Conservation (phyloP, 164 flowering plant species). For the Sextonia rubra region DNA sequence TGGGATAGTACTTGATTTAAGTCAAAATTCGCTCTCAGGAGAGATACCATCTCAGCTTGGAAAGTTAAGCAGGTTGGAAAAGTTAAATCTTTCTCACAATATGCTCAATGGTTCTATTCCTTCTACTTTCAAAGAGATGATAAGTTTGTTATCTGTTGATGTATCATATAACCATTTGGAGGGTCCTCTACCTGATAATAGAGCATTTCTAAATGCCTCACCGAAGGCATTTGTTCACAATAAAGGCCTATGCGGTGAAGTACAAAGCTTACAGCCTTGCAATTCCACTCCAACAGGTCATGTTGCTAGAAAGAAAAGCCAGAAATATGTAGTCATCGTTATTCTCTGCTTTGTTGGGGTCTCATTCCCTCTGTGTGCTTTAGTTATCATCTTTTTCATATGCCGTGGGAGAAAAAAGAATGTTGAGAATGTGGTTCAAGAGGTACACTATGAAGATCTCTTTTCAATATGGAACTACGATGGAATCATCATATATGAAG, state of each 20-base stretch:
- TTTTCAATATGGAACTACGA: conserved; percentile 13
- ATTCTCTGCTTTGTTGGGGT: neutral
- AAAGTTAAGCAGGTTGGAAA: neutral
- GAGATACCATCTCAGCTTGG: conserved; percentile 5
- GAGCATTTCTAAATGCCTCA: conserved; percentile 13
- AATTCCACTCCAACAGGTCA: neutral
- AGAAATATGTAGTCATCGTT: neutral
- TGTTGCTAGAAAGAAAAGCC: neutral
- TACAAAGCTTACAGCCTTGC: conserved; percentile 30
- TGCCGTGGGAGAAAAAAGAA: neutral
- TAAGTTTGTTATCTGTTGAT: neutral
- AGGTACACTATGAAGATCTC: neutral
- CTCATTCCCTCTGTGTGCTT: neutral
- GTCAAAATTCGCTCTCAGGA: neutral
- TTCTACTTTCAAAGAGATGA: neutral
- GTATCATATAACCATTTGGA: conserved; percentile 6
- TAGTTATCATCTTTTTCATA: neutral
- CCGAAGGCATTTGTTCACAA: conserved; percentile 11
- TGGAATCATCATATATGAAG: conserved; percentile 8
- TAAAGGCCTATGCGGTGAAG: conserved; percentile 37
- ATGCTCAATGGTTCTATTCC: conserved; percentile 5
- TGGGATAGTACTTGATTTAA: neutral
- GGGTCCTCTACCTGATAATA: neutral
- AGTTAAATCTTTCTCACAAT: conserved; percentile 5
- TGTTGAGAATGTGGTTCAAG: neutral